Evolutionary conservation across 805 yeast species (phyloP), one percentile per base, ranked within the genome.

Genomic region (Metschnikowia arizonensis): DNA sequence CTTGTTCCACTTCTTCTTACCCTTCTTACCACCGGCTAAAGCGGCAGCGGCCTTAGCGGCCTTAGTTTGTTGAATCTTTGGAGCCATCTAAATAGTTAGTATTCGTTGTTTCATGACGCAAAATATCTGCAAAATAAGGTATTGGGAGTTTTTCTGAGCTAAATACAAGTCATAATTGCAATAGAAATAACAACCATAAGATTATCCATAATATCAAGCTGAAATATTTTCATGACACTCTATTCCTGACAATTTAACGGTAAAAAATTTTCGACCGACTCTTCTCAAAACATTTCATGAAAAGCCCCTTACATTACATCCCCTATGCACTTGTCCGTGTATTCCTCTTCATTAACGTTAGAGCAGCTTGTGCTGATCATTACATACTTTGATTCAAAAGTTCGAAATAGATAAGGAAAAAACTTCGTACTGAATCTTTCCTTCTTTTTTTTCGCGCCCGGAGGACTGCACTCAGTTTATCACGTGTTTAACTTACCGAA

Each of bases 31-130:
- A 86, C 97, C 97, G 76, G 97, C 97, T 85, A 88, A 81, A 76
- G 97, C 98, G 81, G 98, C 98, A 71, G 98, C 97, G 72, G 97
- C 97, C 83, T 91, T 91, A 72, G 97, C 97, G 78, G 97, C 97
- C 82, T 91, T 91, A 71, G 97, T 85, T 78, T 88, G 90, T 84
- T 91, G 97, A 80, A 88, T 81, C 81, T 91, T 91, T 82, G 97
- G 97, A 78, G 97, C 96, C 97, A 91, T 88, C 56, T 53, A 19
- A 2, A 21, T 33, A 11, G 45, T 47, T 49, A 49, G 52, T 49
- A 32, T 24, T 14, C 25, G 8, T 10, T 19, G 25, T n/a, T 28
- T 18, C 14, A 11, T 19, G 14, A 11, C 5, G 8, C 25, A 19
- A n/a, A 5, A 7, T 21, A 11, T 19, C 7, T 32, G 7, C 6